These are phyloP conservation scores for Suhomyces atakaporum DNA, from an alignment of 1,139 yeast species.

Conservation along the genomic window DNA sequence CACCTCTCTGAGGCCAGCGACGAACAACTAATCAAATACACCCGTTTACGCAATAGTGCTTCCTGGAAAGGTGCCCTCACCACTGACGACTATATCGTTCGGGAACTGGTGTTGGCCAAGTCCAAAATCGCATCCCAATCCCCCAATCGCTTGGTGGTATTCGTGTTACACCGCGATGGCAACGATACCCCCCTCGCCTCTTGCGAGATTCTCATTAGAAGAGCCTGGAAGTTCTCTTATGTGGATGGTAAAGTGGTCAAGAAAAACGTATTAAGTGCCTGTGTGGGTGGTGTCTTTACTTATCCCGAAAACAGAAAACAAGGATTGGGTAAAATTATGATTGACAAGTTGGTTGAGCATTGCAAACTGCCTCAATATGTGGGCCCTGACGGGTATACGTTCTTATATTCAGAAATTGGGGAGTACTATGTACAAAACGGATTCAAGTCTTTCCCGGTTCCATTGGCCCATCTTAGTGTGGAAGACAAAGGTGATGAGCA, in stretches of 20 bases:
- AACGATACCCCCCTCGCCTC: slow-evolving; percentile 32
- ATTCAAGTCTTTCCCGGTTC: slow-evolving; percentile 53
- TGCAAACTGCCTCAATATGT: slow-evolving; percentile 23
- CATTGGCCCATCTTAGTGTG: slow-evolving; percentile 28
- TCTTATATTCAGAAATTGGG: slow-evolving; percentile 73
- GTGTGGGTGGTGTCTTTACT: slow-evolving; percentile 47
- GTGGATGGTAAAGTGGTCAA: slow-evolving; percentile 22
- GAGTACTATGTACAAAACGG: slow-evolving; percentile 64
- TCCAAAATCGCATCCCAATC: slow-evolving; percentile 30
- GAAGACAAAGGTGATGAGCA: slow-evolving; percentile 10
- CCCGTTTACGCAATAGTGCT: slow-evolving; percentile 50
- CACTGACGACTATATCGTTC: slow-evolving; percentile 47
- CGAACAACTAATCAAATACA: slow-evolving; percentile 41
- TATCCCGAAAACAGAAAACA: slow-evolving; percentile 56
- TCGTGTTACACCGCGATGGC: slow-evolving; percentile 27
- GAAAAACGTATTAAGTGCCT: slow-evolving; percentile 21
- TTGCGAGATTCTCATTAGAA: slow-evolving; percentile 40
- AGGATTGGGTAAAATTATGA: slow-evolving; percentile 66
- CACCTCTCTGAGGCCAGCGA: slow-evolving; percentile 16
- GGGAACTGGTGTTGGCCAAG: slow-evolving; percentile 50
- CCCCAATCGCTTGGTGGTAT: slow-evolving; percentile 31
- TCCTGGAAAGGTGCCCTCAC: slow-evolving; percentile 57
- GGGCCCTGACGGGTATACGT: slow-evolving; percentile 45
- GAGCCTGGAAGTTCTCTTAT: slow-evolving; percentile 27
- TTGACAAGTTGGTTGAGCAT: slow-evolving; percentile 45